Evolutionary conservation across 345 rosid genomes (phyloP), one percentile per base, ranked within the genome.

Genomic region (Linum tenue): DNA sequence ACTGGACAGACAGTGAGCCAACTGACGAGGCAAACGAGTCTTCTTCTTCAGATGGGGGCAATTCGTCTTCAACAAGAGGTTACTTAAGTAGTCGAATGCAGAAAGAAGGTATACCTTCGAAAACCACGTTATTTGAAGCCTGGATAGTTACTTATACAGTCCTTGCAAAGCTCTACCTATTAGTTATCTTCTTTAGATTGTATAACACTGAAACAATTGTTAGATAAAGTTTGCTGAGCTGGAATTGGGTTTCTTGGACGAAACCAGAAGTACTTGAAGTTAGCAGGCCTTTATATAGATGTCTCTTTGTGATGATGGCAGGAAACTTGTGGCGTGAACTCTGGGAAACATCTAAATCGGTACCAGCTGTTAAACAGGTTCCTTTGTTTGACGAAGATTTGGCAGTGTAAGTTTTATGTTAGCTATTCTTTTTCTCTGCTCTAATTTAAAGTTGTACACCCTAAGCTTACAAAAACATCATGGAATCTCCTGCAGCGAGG

Each of bases 261-360:
- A 22, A 22, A 4, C 44, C 51, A 44, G 51, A 44, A 14, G 7
- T 8, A 44, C 12, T 44, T 44, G 51, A 44, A 44, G 8, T 44
- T 44, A 8, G 12, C 31, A 22, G 12, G 10, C 12, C 51, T 12
- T 48, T 48, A 9, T 48, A 15, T 9, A 48, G 31, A 22, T 22
- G 31, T 22, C 31, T 22, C 31, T 55, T 39, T 67, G 55, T 63
- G 16, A 56, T 44, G 58, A 67, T 78, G 35, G 67, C 73, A 94
- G 99, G 97, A 78, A 90, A 94, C 80, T 76, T 94, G 70, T 90
- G 99, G 99, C 89, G 74, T 3, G 96, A 90, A 81, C 86, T 94
- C 50, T 94, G 99, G 99, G 92, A 81, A 75, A 81, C 99, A 59
- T 72, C 99, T 64, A 94, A 82, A 72, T 89, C 95, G 41, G 66